Evolutionary conservation across 2,329 filamentous ascomycete species (phyloP).

Genomic region (Colletotrichum sidae): DNA sequence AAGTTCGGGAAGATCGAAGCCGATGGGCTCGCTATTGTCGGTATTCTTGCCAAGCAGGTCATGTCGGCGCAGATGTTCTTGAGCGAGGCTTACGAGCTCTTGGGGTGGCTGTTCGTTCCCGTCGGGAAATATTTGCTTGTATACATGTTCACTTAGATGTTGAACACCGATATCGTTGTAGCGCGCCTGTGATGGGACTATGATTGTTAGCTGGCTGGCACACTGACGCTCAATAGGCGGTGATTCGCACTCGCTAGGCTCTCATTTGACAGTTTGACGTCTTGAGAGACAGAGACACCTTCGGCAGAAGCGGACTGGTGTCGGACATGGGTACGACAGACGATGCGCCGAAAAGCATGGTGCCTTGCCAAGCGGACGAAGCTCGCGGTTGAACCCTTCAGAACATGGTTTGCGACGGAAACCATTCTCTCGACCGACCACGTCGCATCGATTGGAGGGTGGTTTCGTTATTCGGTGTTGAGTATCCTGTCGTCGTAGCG

Average conservation of each 20-base stretch:
- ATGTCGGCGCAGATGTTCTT: conserved; percentile 85
- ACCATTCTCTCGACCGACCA: conserved; percentile 31
- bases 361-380: conserved; percentile 65
- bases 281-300: conserved; percentile 29
- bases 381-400: conserved; percentile 56
- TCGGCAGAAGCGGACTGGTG: conserved; percentile 56
- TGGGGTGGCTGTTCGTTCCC: conserved; percentile 67
- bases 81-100: conserved; percentile 82
- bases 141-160: conserved; percentile 87
- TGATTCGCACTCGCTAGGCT: conserved; percentile 56
- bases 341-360: conserved; percentile 53
- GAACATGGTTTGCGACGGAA: conserved; percentile 43
- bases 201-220: conserved; percentile 24
- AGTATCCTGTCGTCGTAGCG: background rate
- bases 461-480: background rate
- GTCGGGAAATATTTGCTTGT: conserved; percentile 82
- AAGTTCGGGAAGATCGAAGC: conserved; percentile 85
- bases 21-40: conserved; percentile 79
- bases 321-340: conserved; percentile 53
- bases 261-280: conserved; percentile 31
- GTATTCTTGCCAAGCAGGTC: conserved; percentile 92
- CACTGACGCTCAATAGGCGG: background rate
- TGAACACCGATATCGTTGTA: conserved; percentile 96
- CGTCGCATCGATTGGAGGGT: conserved; percentile 8
- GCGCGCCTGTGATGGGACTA: conserved; percentile 70